Percentiles rank a stretch among this genome's conserved stretches.
Conservation (phyloP, 768 basidiomycete species). For the Roridomyces roridus region DNA sequence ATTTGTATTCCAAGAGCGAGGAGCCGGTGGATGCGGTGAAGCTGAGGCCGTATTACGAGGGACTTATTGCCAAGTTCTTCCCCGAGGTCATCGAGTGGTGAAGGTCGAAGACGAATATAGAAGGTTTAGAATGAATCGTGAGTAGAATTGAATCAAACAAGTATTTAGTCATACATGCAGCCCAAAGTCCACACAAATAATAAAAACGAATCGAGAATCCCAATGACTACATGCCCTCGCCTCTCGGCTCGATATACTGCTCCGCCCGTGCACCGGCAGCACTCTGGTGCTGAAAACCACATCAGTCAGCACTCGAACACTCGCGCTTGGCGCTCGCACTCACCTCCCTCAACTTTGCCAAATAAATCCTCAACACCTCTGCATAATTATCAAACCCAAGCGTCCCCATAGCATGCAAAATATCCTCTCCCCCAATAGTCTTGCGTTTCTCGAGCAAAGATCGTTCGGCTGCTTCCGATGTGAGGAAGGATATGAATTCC, state of each 20-base stretch:
- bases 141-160: too few species aligned
- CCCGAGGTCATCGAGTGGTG: constrained; percentile 84
- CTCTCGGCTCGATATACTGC: constrained; percentile 7
- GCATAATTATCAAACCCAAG: constrained; percentile 96
- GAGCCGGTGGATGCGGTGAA: constrained; percentile 63
- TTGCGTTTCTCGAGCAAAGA: constrained; percentile 95
- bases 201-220: too few species aligned
- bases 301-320: too few species aligned
- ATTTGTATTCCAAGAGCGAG: constrained; percentile 91
- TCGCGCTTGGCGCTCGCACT: too few species aligned
- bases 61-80: constrained; percentile 86
- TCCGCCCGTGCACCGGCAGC: background rate
- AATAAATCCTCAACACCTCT: constrained; percentile 89
- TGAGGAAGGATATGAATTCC: constrained; percentile 98
- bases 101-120: constrained; percentile 11
- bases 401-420: constrained; percentile 90
- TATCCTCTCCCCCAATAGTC: constrained; percentile 98
- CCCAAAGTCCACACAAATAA: too few species aligned
- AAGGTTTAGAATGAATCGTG: too few species aligned
- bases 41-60: constrained; percentile 84
- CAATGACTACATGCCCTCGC: background rate
- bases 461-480: constrained; percentile 94
- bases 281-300: constrained; percentile 7
- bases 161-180: too few species aligned
- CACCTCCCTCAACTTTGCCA: constrained; percentile 89